Conservation (phyloP, 352 stramenopile species). For the Phytophthora tentaculata region DNA sequence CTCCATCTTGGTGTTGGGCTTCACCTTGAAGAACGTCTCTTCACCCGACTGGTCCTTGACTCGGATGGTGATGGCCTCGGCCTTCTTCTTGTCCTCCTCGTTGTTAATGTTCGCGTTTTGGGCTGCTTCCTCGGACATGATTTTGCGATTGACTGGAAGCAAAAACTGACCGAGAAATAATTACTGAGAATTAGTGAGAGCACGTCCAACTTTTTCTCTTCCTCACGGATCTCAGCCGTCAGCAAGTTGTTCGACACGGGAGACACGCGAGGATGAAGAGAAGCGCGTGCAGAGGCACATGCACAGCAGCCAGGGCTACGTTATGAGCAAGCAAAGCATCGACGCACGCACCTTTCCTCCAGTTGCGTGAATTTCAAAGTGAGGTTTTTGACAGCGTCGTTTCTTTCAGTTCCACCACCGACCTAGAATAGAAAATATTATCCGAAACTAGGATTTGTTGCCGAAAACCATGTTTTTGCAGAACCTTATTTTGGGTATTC, state of each 20-base stretch:
- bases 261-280: conserved; percentile 1
- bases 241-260: background rate
- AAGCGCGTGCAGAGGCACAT: background rate
- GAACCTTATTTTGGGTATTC: conserved; percentile 30
- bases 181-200: conserved; percentile 12
- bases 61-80: conserved; percentile 88
- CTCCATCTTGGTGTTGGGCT: conserved; percentile 98
- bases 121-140: conserved; percentile 69
- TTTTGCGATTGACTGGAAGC: conserved; percentile 14
- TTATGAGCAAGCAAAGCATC: background rate
- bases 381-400: conserved; percentile 7
- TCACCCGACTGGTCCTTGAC: conserved; percentile 92
- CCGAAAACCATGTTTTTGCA: conserved; percentile 1
- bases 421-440: background rate
- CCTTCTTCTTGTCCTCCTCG: conserved; percentile 87
- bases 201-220: conserved; percentile 24
- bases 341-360: conserved; percentile 10
- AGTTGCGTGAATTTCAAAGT: conserved; percentile 34
- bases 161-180: conserved; percentile 13
- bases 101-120: conserved; percentile 44
- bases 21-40: conserved; percentile 99
- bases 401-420: conserved; percentile 25
- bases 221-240: conserved; percentile 1
- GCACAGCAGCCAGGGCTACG: background rate
- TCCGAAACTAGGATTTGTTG: background rate